Base-by-base conservation (phyloP, 495 filamentous ascomycete species). In the Penicilliopsis zonata region DNA sequence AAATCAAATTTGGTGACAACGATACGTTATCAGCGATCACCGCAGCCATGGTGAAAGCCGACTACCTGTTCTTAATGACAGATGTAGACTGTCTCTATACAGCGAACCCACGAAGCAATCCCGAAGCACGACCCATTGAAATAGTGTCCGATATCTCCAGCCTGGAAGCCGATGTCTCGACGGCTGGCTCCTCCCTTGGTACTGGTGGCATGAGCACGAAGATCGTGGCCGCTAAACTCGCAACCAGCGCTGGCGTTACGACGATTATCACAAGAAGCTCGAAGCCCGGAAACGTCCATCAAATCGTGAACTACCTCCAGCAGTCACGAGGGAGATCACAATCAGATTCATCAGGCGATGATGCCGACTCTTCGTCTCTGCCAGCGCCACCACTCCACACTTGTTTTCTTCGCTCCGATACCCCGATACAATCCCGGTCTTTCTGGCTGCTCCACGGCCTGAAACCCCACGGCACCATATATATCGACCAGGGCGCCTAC, bases 1-100 rank as follows among this genome's bases (percentile, higher is more conserved):
- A 98, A 73, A 96, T 98, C 53, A 96, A 96, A 70, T 98, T 98
- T 47, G 90, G 90, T 39, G 90, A 98, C 62, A 98, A 98, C 44
- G 90, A 98, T 58, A 98, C 90, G 9, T 63, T 98, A 18, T 92
- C 84, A 19, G 90, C 92, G 24, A 93, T 98, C 42, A 94, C 90
- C 2, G 88, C 90, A 4, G 92, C 82, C 29, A 94, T 95, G 84
- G 81, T 95, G 40, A 86, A 93, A 49, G 90, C 90, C 27, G 85
- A 98, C 52, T 88, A 94, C 43, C 72, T 98, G 9, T 98, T 98
- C 56, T 66, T 98, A 26, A 98, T 98, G 90, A 98, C 90, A 7
- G 90, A 98, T 49, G 90, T 98, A 25, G 90, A 98, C 50, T 95
- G 86, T 47, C 66, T 98, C 10, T 98, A 96, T 53, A 86, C 92